Conservation (phyloP, 768 basidiomycete species). For the Pleurotus citrinopileatus region DNA sequence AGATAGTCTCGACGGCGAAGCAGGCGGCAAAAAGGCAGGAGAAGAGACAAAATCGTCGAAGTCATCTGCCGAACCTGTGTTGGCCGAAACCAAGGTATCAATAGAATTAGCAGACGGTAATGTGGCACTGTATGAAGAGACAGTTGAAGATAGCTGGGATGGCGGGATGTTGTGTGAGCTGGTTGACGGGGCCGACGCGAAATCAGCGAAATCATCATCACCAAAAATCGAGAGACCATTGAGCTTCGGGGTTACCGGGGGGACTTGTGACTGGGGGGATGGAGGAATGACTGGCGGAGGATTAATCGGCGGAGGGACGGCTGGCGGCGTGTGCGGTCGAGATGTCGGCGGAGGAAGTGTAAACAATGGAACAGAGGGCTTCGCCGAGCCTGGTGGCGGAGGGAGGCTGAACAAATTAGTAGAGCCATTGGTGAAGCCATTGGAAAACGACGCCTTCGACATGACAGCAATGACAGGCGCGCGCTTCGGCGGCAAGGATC, state of each 20-base stretch:
- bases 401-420: slow-evolving; percentile 10
- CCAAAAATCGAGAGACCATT: background rate
- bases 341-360: slow-evolving; percentile 7
- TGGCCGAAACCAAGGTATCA: slow-evolving; percentile 20
- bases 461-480: slow-evolving; percentile 6
- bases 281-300: slow-evolving; percentile 13
- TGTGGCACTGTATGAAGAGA: slow-evolving; percentile 14
- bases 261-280: slow-evolving; percentile 1
- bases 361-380: slow-evolving; percentile 10
- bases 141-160: slow-evolving; percentile 14
- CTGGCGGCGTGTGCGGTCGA: slow-evolving; percentile 7
- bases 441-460: background rate
- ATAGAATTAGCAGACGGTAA: slow-evolving; percentile 18
- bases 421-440: background rate
- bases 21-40: slow-evolving; percentile 29
- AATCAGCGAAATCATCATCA: slow-evolving; percentile 15
- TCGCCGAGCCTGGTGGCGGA: slow-evolving; percentile 15
- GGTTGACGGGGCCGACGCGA: slow-evolving; percentile 18
- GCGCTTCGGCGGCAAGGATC: background rate
- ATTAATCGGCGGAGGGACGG: slow-evolving; percentile 13
- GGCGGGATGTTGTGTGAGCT: slow-evolving; percentile 12
- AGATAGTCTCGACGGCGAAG: slow-evolving; percentile 45
- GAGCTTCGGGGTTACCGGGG: background rate
- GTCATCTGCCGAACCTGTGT: slow-evolving; percentile 31
- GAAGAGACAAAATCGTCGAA: slow-evolving; percentile 47